Evolutionary conservation across 225 moss, liverwort and hornwort species (phyloP), one percentile per base, ranked within the genome.

Genomic region (Sphagnum tenellum): DNA sequence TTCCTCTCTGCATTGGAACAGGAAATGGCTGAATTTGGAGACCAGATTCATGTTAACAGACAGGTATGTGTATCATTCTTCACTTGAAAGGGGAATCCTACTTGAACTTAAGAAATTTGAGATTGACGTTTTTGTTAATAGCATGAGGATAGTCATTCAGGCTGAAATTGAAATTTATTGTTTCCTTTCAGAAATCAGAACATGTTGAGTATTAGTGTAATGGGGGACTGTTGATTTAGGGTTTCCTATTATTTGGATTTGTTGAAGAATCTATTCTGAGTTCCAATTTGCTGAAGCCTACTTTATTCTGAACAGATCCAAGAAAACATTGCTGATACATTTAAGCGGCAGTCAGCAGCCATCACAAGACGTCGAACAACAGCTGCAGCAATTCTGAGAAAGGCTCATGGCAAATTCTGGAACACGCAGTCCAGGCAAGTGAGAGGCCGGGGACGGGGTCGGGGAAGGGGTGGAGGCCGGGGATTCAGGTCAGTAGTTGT

Each of bases 261-360:
- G 29, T 29, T 29, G 0, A 29, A 29, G 29, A 29, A 29, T 29
- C 29, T 29, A 29, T 29, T 29, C 29, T 29, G 29, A 29, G 29
- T 29, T 29, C 29, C 29, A 29, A 29, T 29, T 29, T 29, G 29
- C 29, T 29, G 29, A 29, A 29, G 29, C 29, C 1, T 0, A 29
- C 29, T 29, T 29, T 29, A 29, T 29, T 29, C 29, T 29, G 29
- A 29, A 72, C 88, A 95, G 95, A 95, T 95, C 67, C 95, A 95
- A 66, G 95, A 89, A 58, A 92, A 81, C 73, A 95, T 95, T 69
- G 95, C 95, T 67, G 95, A 95, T 70, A 95, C 95, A 3, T 92
- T 95, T 74, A 92, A 85, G 59, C 89, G 95, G 59, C 95, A 95
- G 72, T 88, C 89, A 64, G 92, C 89, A 70, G 95, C 95, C 70